These are phyloP conservation scores for Penicillium taxi DNA, from an alignment of 495 filamentous ascomycete species.

Conservation along the genomic window DNA sequence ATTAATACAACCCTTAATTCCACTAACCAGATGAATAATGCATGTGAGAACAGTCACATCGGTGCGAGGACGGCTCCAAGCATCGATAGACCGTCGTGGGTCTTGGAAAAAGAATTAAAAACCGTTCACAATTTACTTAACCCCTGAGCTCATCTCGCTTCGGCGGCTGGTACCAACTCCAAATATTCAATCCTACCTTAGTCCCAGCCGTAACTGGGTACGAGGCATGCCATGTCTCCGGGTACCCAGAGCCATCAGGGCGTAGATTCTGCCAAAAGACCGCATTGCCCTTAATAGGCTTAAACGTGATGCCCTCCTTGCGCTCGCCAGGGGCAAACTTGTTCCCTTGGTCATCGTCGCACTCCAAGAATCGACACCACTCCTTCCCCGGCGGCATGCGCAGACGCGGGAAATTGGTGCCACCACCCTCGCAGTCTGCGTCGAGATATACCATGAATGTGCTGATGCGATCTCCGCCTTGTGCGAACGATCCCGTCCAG, in stretches of 20 bases:
- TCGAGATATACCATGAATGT: conserved; percentile 60
- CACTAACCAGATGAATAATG: too few relatives aligned
- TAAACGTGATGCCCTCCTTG: conserved; percentile 54
- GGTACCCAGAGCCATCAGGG: conserved; percentile 53
- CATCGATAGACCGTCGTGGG: conserved; percentile 1
- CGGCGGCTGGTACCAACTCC: conserved; percentile 47
- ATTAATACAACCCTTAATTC: too few relatives aligned
- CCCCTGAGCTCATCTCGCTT: conserved; percentile 7
- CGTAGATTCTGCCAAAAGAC: conserved; percentile 71
- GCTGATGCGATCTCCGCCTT: conserved; percentile 39
- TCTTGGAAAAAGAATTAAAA: too few relatives aligned
- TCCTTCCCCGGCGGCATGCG: conserved; percentile 27
- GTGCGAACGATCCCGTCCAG: conserved; percentile 40
- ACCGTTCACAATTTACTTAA: background rate
- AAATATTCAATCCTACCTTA: conserved; percentile 81
- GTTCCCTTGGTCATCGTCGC: conserved; percentile 34
- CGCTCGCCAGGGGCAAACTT: too few relatives aligned
- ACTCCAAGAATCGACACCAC: conserved; percentile 57
- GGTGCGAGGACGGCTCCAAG: too few relatives aligned
- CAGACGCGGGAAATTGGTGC: conserved; percentile 52
- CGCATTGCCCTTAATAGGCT: conserved; percentile 59
- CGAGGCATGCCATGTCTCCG: conserved; percentile 62
- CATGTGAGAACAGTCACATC: too few relatives aligned
- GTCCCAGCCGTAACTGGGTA: conserved; percentile 56
- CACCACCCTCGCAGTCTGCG: conserved; percentile 51